phyloP scores from a whole-genome alignment of 306 rosid species.

The Acacia melanoxylon region DNA sequence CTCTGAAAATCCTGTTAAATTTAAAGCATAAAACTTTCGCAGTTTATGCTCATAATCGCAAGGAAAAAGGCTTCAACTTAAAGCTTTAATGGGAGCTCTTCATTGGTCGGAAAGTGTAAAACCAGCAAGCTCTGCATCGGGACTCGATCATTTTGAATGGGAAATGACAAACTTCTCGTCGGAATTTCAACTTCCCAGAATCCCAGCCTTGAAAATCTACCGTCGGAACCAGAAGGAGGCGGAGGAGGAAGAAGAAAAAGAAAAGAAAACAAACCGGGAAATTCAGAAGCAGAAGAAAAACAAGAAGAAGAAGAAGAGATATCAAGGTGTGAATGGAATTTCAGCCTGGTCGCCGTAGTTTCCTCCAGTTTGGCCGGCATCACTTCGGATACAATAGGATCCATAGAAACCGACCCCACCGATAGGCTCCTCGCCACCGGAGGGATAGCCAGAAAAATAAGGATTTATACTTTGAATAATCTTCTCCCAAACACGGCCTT shows the following conservation, averaged over 20 bases:
- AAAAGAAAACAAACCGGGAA: background rate
- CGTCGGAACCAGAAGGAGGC: background rate
- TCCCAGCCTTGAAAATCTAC: background rate
- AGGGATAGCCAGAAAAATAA: constrained; percentile 58
- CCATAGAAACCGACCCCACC: constrained; percentile 51
- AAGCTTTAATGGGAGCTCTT: constrained; percentile 30
- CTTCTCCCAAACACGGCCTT: constrained; percentile 16
- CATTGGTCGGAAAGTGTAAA: constrained; percentile 30
- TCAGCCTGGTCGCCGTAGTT: constrained; percentile 46
- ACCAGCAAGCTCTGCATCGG: constrained; percentile 18
- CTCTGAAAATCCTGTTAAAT: no score
- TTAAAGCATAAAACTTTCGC: background rate
- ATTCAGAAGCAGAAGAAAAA: background rate
- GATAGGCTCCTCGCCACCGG: constrained; percentile 54
- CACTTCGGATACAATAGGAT: constrained; percentile 50
- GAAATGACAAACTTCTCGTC: constrained; percentile 48
- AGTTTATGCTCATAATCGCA: constrained; percentile 24
- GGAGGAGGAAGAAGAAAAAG: constrained; percentile 13
- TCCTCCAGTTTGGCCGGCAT: constrained; percentile 30
- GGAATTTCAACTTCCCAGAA: constrained; percentile 9
- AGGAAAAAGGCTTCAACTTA: background rate
- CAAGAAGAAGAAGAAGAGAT: background rate
- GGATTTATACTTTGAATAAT: constrained; percentile 36
- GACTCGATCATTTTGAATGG: constrained; percentile 44
- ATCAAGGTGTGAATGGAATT: constrained; percentile 44